Conservation (phyloP, 2,329 filamentous ascomycete species). For the Exophiala spinifera region DNA sequence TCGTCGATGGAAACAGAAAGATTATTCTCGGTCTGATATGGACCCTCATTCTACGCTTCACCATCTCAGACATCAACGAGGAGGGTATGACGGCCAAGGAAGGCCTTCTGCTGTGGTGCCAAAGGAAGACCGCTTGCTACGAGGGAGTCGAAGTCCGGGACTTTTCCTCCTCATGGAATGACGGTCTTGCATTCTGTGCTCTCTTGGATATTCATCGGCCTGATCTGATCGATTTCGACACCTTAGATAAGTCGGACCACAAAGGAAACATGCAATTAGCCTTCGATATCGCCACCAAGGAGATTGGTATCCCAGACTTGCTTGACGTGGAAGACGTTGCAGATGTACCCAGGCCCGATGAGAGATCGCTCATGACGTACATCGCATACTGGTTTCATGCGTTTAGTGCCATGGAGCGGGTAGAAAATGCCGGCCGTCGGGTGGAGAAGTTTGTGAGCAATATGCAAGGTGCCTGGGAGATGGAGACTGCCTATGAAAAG, state of each 20-base stretch:
- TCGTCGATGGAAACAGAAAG: conserved; percentile 96
- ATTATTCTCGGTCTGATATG: conserved; percentile 97
- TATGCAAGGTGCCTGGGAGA: conserved; percentile 99
- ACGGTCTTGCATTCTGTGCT: conserved; percentile 93
- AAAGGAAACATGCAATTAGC: conserved; percentile 96
- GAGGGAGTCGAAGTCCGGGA: conserved; percentile 94
- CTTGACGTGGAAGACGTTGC: conserved; percentile 98
- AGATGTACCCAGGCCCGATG: conserved; percentile 92
- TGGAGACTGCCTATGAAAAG: conserved; percentile 94
- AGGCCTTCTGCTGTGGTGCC: conserved; percentile 91
- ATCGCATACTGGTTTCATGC: conserved; percentile 99
- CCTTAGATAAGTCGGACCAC: conserved; percentile 90
- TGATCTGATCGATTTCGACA: conserved; percentile 94
- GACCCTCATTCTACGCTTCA: conserved; percentile 96
- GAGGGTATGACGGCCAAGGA: conserved; percentile 98
- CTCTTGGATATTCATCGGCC: conserved; percentile 94
- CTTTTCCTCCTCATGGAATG: conserved; percentile 95
- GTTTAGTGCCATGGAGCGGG: conserved; percentile 97
- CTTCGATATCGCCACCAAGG: conserved; percentile 91
- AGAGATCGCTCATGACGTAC: conserved; percentile 97
- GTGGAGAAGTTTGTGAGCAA: conserved; percentile 99
- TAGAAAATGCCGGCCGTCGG: conserved; percentile 91
- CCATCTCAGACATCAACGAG: conserved; percentile 97
- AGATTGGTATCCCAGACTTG: conserved; percentile 94
- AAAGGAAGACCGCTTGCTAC: conserved; percentile 97